Percentiles rank a stretch among this genome's conserved stretches.
These are phyloP conservation scores for Wallacemonas rigidus DNA, from an alignment of 208 protist genomes.

Conservation along the genomic window DNA sequence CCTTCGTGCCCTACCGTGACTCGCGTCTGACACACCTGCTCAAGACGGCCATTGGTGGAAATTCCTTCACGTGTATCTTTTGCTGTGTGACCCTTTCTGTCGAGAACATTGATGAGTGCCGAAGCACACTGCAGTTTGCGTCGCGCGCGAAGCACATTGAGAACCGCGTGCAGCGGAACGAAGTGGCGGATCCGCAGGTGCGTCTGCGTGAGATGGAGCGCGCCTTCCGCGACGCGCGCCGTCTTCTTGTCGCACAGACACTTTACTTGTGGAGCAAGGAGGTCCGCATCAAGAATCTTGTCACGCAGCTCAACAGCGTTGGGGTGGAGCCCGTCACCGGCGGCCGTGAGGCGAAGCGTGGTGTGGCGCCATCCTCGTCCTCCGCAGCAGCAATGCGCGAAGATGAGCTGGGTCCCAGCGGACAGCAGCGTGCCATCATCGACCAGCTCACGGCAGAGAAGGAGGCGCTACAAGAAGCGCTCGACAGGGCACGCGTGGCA, in stretches of 20 bases:
- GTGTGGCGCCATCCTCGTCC: neutral
- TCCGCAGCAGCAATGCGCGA: neutral
- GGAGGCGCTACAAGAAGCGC: conserved; percentile 44
- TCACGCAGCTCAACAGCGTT: conserved; percentile 24
- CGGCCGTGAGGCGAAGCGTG: neutral
- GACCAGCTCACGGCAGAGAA: conserved; percentile 59
- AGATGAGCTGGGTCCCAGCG: conserved; percentile 6
- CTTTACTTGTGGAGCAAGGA: conserved; percentile 78
- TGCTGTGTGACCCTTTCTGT: conserved; percentile 73
- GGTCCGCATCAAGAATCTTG: conserved; percentile 43
- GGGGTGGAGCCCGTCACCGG: neutral
- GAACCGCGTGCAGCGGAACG: conserved; percentile 67
- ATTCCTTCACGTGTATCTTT: conserved; percentile 92
- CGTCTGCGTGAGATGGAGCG: conserved; percentile 48
- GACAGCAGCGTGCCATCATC: conserved; percentile 60
- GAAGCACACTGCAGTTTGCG: conserved; percentile 83
- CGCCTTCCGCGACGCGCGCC: conserved; percentile 37
- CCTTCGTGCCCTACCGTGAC: conserved; percentile 92
- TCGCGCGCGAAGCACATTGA: conserved; percentile 65
- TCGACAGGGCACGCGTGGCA: conserved; percentile 7
- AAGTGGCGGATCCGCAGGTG: conserved; percentile 57
- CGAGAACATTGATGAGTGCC: conserved; percentile 68
- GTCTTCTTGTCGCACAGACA: conserved; percentile 57
- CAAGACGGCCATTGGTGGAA: conserved; percentile 93
- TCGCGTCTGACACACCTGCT: conserved; percentile 93